Conservation (phyloP, 2,329 filamentous ascomycete genomes). For the Claviceps monticola region DNA sequence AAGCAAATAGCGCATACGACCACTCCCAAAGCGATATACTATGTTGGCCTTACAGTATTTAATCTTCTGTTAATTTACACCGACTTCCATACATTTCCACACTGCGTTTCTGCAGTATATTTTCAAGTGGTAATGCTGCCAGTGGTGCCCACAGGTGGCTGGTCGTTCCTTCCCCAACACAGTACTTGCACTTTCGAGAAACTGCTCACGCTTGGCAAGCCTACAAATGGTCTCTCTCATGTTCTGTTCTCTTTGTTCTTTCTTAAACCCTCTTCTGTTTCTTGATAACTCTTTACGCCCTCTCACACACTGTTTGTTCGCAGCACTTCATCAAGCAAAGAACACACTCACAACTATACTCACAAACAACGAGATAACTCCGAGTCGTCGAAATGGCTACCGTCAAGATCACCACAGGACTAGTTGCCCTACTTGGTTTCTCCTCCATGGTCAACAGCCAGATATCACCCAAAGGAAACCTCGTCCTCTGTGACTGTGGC, state of each 20-base stretch:
- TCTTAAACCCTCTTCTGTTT: background rate
- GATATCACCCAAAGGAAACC: conserved; percentile 20
- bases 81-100: background rate
- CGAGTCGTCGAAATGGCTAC: conserved; percentile 10
- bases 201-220: background rate
- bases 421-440: conserved; percentile 13
- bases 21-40: too few relatives aligned
- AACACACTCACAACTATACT: background rate
- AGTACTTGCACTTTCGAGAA: background rate
- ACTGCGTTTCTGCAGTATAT: background rate
- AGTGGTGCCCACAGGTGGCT: background rate
- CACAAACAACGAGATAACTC: background rate
- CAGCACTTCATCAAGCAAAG: background rate
- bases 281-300: background rate
- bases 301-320: background rate
- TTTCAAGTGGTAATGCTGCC: background rate
- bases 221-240: background rate
- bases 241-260: background rate
- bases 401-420: conserved; percentile 10
- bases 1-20: too few relatives aligned
- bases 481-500: conserved; percentile 28
- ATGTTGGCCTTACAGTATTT: too few relatives aligned
- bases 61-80: too few relatives aligned
- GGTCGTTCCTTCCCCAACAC: background rate
- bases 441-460: conserved; percentile 11